A percentile compares a stretch with the other conserved stretches of the same genome.
These are phyloP conservation scores for Microbotryum intermedium DNA, from an alignment of 1,284 basidiomycete genomes.

Conservation along the genomic window DNA sequence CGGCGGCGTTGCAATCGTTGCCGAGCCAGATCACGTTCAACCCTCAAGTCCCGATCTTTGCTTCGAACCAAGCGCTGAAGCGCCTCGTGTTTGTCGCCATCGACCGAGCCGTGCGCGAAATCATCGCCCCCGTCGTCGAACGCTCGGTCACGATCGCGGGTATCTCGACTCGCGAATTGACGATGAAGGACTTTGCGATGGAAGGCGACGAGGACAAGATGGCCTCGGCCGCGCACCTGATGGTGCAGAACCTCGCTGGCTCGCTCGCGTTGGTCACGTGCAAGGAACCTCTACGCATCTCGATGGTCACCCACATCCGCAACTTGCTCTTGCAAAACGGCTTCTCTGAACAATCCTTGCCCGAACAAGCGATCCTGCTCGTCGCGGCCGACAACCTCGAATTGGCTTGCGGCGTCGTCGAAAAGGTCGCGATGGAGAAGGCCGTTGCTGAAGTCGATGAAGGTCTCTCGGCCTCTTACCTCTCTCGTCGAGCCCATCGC, in stretches of 20 bases:
- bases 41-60: constrained; percentile 51
- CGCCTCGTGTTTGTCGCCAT: constrained; percentile 84
- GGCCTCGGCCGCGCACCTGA: constrained; percentile 83
- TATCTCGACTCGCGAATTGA: constrained; percentile 91
- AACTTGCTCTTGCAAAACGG: constrained; percentile 71
- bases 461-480: constrained; percentile 71
- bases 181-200: constrained; percentile 93
- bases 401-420: constrained; percentile 85
- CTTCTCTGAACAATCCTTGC: constrained; percentile 60
- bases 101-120: constrained; percentile 92
- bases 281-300: constrained; percentile 92
- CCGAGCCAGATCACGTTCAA: constrained; percentile 70
- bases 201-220: constrained; percentile 86
- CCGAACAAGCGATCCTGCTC: constrained; percentile 55
- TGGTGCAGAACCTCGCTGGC: constrained; percentile 95
- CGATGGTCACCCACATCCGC: constrained; percentile 82
- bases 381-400: constrained; percentile 92
- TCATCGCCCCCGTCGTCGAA: constrained; percentile 95
- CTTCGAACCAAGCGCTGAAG: constrained; percentile 76
- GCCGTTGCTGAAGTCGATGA: constrained; percentile 94
- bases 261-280: constrained; percentile 95
- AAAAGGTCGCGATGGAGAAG: constrained; percentile 96
- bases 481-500: constrained; percentile 74
- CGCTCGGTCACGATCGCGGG: constrained; percentile 98
- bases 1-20: constrained; percentile 63